Evolutionary conservation across 2,329 filamentous ascomycete genomes (phyloP), one percentile per base, ranked within the genome.

Genomic region (Cladosporium sp.): DNA sequence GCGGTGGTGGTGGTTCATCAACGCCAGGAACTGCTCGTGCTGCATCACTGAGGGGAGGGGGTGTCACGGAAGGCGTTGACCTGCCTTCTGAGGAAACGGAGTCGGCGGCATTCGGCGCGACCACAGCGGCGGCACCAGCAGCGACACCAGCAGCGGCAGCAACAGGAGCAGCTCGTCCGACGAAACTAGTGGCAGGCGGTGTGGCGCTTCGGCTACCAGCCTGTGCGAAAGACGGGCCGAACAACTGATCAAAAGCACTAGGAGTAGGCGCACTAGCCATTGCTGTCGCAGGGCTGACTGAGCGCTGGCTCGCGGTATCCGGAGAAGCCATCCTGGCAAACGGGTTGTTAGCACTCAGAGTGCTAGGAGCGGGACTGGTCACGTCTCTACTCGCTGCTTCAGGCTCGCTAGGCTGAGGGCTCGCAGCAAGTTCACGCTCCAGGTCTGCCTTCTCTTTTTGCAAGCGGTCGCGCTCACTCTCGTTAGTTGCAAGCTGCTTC

Each of bases 401-500:
- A 35, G 55, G 52, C 38, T 57, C 49, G 15, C 55, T 56, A 20
- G 54, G 49, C 5, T 41, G 43, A 19, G 43, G 52, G 8, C 54
- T 42, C 56, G 57, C 30, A 49, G 57, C 48, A 15, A 35, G 35
- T 38, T 62, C 62, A 72, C 75, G 66, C 85, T 92, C 50, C 82
- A 85, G 78, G 45, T 82, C 83, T 52, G 84, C 84, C 38, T 85
- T 84, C 67, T 97, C 92, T 1, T 76, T 73, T 72, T 90, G 91
- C 33, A 95, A 75, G 73, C 88, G 92, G 53, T 97, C 92, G 27
- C 88, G 82, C 67, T 97, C 92, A 41, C 80, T 81, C 68, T 98
- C 93, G 51, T 86, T 88, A 1, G 91, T 96, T 30, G 85, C 82
- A 53, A 97, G 75, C 71, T 98, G 93, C 73, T 98, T 98, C 77